Base-by-base conservation (phyloP, 2,329 filamentous ascomycete species). In the Trichoderma cornu-damae region DNA sequence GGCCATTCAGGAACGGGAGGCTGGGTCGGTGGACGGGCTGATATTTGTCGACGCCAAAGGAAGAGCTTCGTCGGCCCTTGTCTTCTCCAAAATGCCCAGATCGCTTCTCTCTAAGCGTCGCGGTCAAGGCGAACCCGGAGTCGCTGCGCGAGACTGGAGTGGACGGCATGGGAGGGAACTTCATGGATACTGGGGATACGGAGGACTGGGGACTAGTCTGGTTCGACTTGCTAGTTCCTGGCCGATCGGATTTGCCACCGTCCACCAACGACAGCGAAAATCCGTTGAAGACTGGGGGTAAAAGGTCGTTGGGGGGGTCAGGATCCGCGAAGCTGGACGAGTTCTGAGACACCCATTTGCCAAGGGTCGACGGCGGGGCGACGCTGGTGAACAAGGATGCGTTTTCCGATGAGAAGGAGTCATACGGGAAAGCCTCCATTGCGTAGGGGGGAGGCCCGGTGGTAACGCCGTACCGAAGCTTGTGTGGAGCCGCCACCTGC, bases 371-470 rank as follows among this genome's bases (percentile, higher is more conserved):
- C 7, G 84, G 79, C 5, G 82, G 75, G 1, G 92, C 81, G 62
- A 80, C 83, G 18, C 89, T 80, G 38, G 85, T 87, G 72, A 96
- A 96, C 3, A 96, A 79, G 1, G 87, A 81, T 30, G 87, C 81
- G 62, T 90, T 92, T 71, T 99, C 94, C 0, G 89, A 91, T 18
- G 90, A 88, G 69, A 96, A 96, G 2, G 89, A 83, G 69, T 97
- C 90, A 67, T 89, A 89, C 0, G 94, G 94, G 68, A 89, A 99
- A 0, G 92, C 88, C 72, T 99, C 94, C 56, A 96, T 84, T 3
- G 91, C 92, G 71, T 97, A 97, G 3, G 90, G 87, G 32, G 94
- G 94, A 18, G 94, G 91, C 0, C 93, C 94, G n/a, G 86, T 82
- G 2, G 87, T 79, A 2, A 99, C 91, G 37, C 93, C 92, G 66